Percentiles rank a stretch among this genome's conserved stretches.
phyloP scores from a whole-genome alignment of 2,329 filamentous ascomycete genomes.

The Daldinia sp. region DNA sequence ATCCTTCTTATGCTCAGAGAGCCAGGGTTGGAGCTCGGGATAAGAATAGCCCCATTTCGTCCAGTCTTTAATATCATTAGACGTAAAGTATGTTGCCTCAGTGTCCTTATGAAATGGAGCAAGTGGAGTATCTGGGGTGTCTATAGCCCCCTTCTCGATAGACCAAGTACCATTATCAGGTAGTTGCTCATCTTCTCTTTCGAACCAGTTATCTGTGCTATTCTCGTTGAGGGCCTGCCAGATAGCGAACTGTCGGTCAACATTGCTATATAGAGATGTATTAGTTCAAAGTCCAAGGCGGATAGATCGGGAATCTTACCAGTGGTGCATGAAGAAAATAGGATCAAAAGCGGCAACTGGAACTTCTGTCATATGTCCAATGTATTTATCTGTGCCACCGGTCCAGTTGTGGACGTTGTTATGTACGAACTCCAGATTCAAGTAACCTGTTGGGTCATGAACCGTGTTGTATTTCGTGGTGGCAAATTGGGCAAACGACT shows the following conservation, averaged over 20 bases:
- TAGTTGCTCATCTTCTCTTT: constrained; percentile 3
- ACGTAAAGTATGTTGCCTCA: constrained; percentile 13
- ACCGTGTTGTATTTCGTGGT: background rate
- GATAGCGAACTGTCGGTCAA: constrained; percentile 25
- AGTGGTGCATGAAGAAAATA: constrained; percentile 26
- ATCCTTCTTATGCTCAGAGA: background rate
- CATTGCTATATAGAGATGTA: constrained; percentile 13
- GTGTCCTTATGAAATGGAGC: constrained; percentile 20
- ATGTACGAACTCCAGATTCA: constrained; percentile 34
- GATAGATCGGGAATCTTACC: constrained; percentile 8
- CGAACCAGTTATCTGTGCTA: constrained; percentile 3
- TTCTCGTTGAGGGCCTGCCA: constrained; percentile 25
- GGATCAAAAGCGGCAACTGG: constrained; percentile 31
- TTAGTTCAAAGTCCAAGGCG: background rate
- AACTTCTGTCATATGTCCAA: constrained; percentile 29
- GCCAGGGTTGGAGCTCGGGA: constrained; percentile 16
- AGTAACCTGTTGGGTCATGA: background rate
- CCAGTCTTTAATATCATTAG: constrained; percentile 14
- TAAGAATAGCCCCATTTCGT: constrained; percentile 16
- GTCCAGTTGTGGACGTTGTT: constrained; percentile 29
- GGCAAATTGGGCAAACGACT: constrained; percentile 15
- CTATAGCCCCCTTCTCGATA: background rate
- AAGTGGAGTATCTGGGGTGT: background rate
- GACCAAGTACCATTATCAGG: constrained; percentile 16
- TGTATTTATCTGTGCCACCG: constrained; percentile 5